Base-by-base conservation (phyloP, 805 yeast species). In the Candida ponderosae region DNA sequence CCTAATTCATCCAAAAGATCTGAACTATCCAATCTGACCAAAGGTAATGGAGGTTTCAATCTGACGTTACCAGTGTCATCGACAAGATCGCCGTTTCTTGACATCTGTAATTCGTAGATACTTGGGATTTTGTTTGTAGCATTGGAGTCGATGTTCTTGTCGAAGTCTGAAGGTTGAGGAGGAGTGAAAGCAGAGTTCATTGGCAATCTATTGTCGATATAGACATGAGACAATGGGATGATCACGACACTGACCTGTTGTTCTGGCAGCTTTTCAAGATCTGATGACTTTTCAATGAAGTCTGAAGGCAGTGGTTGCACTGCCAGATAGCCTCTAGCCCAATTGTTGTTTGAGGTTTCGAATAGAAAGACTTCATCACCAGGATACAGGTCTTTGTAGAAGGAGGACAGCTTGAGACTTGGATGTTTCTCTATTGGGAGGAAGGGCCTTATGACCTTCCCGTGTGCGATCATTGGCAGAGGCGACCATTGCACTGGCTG, bases 271-370 rank as follows among this genome's bases (percentile, higher is more conserved):
- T 73, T 74, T 36, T 80, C 84, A 44, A 76, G 63, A 45, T 75
- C 72, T 20, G 76, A 71, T 1, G 61, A 53, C 39, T 77, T 68
- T 13, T 82, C 75, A 28, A 79, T 71, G 56, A 76, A 81, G 51
- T 80, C 86, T 24, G 75, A 68, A 1, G 90, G 90, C 37, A 77
- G 61, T 6, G 94, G 89, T 40, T 77, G 71, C 29, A 80, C 63
- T 27, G 81, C 62, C 4, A 75, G 67, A 56, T 87, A 86, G 11
- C 88, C 95, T 47, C 95, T 68, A 18, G 79, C 86, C 95, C 95
- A 87, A 43, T 70, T 70, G 17, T 67, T 66, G 30, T 62, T 57
- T 56, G 72, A 65, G 34, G 70, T 62, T 53, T 86, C 95, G 52
- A 85, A 82, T 16, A 84, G 63, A 54, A 72, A 83, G 24, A 82